A percentile compares a stretch with the other conserved stretches of the same genome.
Evolutionary conservation across 2,329 filamentous ascomycete species (phyloP).

Genomic region (Cryphonectria parasitica): DNA sequence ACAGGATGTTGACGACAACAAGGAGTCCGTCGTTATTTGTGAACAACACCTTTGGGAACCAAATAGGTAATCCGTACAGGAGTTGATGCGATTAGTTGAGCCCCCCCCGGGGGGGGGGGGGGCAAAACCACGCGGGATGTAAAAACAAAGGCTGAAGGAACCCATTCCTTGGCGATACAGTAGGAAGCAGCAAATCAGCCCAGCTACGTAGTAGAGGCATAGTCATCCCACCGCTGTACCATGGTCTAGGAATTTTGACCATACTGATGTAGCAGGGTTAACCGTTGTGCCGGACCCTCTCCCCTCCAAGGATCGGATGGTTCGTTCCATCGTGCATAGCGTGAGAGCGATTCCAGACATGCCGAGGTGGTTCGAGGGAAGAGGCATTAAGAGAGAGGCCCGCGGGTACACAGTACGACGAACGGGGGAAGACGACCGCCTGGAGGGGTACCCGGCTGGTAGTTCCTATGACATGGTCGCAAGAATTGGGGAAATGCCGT

Average conservation of each 20-base stretch:
- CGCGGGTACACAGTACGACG: not conserved
- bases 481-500: slow-evolving; percentile 8
- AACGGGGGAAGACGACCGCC: not conserved
- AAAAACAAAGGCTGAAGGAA: not conserved
- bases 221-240: too few species aligned
- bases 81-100: not conserved
- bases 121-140: not conserved
- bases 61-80: slow-evolving; percentile 20
- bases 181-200: not conserved
- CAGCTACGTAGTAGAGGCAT: too few species aligned
- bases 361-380: not conserved
- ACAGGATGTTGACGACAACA: slow-evolving; percentile 19
- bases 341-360: not conserved
- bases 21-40: slow-evolving; percentile 11
- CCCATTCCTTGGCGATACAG: not conserved
- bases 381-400: not conserved
- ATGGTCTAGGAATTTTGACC: not conserved
- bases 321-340: not conserved
- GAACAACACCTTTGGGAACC: slow-evolving; percentile 22
- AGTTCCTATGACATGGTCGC: not conserved
- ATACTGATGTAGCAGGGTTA: slow-evolving; percentile 4
- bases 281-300: not conserved
- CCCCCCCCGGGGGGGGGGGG: too few species aligned
- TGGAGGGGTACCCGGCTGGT: not conserved
- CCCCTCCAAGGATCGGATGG: not conserved